These are phyloP conservation scores for Nakazawaea sp. DNA, from an alignment of 805 yeast genomes.

Conservation along the genomic window DNA sequence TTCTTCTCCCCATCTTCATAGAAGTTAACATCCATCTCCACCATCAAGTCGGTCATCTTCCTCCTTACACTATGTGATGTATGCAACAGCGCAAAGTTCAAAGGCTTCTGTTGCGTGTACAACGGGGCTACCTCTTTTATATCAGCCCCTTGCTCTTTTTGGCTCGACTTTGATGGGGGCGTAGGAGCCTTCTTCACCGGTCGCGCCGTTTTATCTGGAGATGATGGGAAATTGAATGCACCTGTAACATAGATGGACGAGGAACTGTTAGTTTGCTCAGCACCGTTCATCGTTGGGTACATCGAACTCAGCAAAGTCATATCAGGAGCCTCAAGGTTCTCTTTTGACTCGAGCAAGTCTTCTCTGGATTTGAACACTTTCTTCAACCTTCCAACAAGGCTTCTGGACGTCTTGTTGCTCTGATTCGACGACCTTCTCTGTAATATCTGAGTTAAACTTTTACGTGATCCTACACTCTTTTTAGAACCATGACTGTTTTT, in stretches of 20 bases:
- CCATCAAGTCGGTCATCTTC: constrained; percentile 6
- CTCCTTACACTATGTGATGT: constrained; percentile 9
- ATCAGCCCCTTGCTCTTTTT: neutral
- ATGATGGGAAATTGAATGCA: neutral
- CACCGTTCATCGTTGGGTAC: no score
- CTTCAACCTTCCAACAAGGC: neutral
- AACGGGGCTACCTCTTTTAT: no score
- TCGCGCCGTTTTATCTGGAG: neutral
- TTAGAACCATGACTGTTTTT: no score
- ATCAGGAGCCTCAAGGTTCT: neutral
- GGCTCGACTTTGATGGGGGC: neutral
- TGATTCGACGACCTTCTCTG: constrained; percentile 2
- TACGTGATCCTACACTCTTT: constrained; percentile 2
- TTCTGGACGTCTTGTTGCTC: constrained; percentile 1
- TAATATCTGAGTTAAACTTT: constrained; percentile 4
- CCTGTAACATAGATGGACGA: neutral
- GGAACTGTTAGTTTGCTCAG: neutral
- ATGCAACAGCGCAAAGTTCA: neutral
- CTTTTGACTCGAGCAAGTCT: neutral
- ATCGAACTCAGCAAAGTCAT: neutral
- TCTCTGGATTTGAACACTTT: constrained; percentile 4
- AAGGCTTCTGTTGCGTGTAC: neutral
- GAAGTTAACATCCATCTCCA: constrained; percentile 4
- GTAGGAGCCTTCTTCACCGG: neutral
- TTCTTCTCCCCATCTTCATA: constrained; percentile 20